phyloP scores from a whole-genome alignment of 768 basidiomycete species.

The Boletus reticuloceps region DNA sequence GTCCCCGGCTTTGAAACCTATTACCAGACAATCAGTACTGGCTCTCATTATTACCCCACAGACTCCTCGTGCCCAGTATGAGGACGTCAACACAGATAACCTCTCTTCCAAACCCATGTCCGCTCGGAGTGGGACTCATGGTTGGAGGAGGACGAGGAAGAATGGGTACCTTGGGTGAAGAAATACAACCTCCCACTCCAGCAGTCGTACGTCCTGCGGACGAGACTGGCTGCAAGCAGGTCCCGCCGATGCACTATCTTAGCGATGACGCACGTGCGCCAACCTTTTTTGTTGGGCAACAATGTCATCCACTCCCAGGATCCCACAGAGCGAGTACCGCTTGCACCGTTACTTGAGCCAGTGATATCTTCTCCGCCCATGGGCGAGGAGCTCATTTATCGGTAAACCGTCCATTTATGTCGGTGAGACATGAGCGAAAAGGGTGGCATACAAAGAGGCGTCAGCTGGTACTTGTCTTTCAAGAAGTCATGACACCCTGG shows the following conservation, averaged over 20 bases:
- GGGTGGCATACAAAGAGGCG: neutral
- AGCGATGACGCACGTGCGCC: too few species aligned
- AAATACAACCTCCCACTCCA: neutral
- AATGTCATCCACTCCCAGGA: neutral
- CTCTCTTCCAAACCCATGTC: neutral
- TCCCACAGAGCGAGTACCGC: neutral
- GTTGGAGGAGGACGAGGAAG: neutral
- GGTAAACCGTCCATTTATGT: slow-evolving; percentile 3
- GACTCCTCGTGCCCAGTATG: neutral
- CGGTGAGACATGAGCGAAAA: slow-evolving; percentile 11
- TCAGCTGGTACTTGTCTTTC: too few species aligned
- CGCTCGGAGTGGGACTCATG: too few species aligned
- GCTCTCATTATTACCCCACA: neutral
- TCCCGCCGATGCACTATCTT: too few species aligned
- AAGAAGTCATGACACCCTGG: too few species aligned
- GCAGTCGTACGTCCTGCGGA: neutral
- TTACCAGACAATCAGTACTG: neutral
- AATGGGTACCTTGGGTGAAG: slow-evolving; percentile 6
- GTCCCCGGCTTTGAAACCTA: neutral
- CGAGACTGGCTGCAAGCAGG: too few species aligned
- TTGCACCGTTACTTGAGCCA: neutral
- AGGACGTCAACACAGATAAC: neutral
- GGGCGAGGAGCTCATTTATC: neutral
- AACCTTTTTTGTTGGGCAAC: slow-evolving; percentile 6
- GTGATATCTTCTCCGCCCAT: too few species aligned